Evolutionary conservation across 345 rosid genomes (phyloP).

Genomic region (Populus ilicifolia): DNA sequence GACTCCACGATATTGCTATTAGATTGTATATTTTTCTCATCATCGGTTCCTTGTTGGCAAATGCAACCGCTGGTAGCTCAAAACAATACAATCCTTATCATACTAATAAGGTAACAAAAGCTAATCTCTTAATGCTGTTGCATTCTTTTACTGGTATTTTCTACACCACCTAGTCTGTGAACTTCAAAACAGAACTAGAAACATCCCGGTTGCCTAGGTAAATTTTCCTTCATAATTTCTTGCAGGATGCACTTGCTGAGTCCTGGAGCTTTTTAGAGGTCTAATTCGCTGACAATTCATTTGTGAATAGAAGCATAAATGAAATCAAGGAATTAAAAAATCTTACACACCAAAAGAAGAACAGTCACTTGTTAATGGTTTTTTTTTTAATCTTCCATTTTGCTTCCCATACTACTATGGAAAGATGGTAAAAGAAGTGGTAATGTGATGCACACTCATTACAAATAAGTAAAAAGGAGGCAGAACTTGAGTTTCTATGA

Average conservation of each 20-base stretch:
- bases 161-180: background rate
- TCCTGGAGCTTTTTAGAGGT: background rate
- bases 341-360: background rate
- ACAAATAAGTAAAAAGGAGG: background rate
- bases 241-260: background rate
- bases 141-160: background rate
- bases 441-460: slow-evolving; percentile 16
- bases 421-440: slow-evolving; percentile 5
- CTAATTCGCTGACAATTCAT: background rate
- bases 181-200: background rate
- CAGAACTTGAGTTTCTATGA: slow-evolving; percentile 15
- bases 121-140: background rate
- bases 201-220: background rate
- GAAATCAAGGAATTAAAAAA: background rate
- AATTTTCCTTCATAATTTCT: background rate
- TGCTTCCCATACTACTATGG: background rate
- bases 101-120: slow-evolving; percentile 17
- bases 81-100: background rate
- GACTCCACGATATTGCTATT: background rate
- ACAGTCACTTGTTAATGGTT: background rate
- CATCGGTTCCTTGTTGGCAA: background rate
- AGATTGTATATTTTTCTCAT: background rate
- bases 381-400: background rate
- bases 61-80: background rate
- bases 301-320: background rate